A percentile compares a stretch with the other conserved stretches of the same genome.
Evolutionary conservation across 2,329 filamentous ascomycete species (phyloP).

Genomic region (Tolypocladium cylindrosporum): DNA sequence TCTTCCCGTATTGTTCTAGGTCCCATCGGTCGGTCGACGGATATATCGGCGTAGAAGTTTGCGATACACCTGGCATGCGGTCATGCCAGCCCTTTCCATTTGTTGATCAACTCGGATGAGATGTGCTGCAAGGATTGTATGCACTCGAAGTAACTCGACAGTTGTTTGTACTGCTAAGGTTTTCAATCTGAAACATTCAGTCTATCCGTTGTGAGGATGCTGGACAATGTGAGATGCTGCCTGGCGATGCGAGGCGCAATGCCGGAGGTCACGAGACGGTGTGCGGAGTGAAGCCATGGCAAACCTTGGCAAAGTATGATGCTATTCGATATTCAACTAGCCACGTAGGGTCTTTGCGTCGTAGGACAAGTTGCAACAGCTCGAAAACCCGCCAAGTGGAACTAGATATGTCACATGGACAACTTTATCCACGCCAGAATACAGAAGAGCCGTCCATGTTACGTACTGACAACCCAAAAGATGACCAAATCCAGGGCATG

Average conservation of each 20-base stretch:
- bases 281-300: not conserved
- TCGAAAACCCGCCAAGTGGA: too few relatives aligned
- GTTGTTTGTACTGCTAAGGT: slow-evolving; percentile 5
- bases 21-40: slow-evolving; percentile 10
- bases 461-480: too few relatives aligned
- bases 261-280: not conserved
- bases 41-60: slow-evolving; percentile 13
- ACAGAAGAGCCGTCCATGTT: too few relatives aligned
- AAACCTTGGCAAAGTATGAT: not conserved
- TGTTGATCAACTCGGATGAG: slow-evolving; percentile 1
- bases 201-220: not conserved
- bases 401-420: too few relatives aligned
- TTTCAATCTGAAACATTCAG: not conserved
- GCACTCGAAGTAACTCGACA: slow-evolving; percentile 3
- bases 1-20: slow-evolving; percentile 9
- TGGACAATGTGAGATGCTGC: not conserved
- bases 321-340: too few relatives aligned
- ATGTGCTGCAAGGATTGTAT: slow-evolving; percentile 2
- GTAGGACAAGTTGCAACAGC: too few relatives aligned
- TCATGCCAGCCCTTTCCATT: not conserved
- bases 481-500: too few relatives aligned
- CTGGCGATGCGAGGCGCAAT: not conserved
- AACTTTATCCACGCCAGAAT: too few relatives aligned
- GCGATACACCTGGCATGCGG: slow-evolving; percentile 2
- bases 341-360: too few relatives aligned